Evolutionary conservation across 1,284 basidiomycete species (phyloP).

Genomic region (Tilletiaria anomala): DNA sequence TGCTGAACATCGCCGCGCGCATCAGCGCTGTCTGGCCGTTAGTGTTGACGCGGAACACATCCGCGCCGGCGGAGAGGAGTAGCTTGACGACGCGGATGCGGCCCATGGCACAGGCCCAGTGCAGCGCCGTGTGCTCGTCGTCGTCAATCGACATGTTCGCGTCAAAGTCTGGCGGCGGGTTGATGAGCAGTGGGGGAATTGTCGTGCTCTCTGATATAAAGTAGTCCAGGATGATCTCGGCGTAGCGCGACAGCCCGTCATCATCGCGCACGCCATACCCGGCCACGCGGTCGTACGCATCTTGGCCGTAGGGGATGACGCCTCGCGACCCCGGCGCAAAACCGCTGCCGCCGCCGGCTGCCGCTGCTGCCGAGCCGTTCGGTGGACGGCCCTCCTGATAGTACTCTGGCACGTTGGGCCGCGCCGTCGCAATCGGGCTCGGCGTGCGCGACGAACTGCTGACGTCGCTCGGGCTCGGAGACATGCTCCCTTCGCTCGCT

Average conservation of each 20-base stretch:
- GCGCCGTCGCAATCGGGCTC: constrained; percentile 48
- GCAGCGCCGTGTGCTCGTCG: constrained; percentile 89
- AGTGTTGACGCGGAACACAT: constrained; percentile 93
- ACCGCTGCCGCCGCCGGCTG: too few relatives aligned
- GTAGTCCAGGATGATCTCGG: constrained; percentile 92
- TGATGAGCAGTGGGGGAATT: constrained; percentile 73
- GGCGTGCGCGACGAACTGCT: constrained; percentile 79
- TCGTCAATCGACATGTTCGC: constrained; percentile 95
- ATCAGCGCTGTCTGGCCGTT: constrained; percentile 94
- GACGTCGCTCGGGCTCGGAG: constrained; percentile 67
- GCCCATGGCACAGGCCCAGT: constrained; percentile 99
- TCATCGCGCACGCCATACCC: not conserved
- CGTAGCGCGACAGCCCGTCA: constrained; percentile 48
- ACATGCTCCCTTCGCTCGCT: constrained; percentile 45
- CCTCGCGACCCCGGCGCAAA: too few relatives aligned
- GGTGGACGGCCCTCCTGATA: not conserved
- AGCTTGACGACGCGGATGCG: constrained; percentile 91
- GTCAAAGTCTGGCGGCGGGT: constrained; percentile 81
- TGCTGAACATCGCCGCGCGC: constrained; percentile 98
- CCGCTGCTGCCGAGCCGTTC: constrained; percentile 1
- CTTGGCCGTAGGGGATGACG: not conserved
- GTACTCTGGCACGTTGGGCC: too few relatives aligned
- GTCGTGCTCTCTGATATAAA: constrained; percentile 96
- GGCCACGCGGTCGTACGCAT: not conserved
- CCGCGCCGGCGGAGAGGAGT: constrained; percentile 80